Evolutionary conservation across 129 eudicot species (phyloP), one percentile per base, ranked within the genome.

Genomic region (Artemisia annua): DNA sequence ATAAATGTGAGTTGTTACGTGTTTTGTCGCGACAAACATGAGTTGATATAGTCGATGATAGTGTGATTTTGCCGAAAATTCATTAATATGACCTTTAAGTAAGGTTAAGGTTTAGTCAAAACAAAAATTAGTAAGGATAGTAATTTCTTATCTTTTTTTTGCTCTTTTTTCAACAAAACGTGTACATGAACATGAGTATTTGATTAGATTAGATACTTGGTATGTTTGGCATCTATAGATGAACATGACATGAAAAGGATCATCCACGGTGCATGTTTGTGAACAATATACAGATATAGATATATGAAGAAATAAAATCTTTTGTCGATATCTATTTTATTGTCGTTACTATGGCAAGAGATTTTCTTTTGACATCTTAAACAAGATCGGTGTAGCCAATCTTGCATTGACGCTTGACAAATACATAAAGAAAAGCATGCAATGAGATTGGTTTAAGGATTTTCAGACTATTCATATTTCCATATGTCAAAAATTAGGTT

Each of bases 401-500:
- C 39, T 12, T 66, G 13, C 55, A 18, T 66, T 53, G 63, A 35
- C 63, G 12, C 15, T 70, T 73, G 70, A 62, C 70, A 48, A 51
- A 62, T 44, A 72, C 49, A 28, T 48, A 60, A 74, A 64, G 71
- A 63, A 63, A 54, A 74, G 20, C 51, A 63, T 74, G 78, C 64
- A 7, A 74, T 30, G 78, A 64, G 64, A 74, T 73, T 32, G 71
- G 19, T 63, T 55, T 74, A 13, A 66, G 49, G 71, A 74, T 50
- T 24, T 7, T 74, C 52, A 71, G 0, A 30, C 35, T 30, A 30
- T 30, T 26, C 32, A 52, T 69, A 69, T 32, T 56, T 11, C 65
- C 13, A 54, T 54, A n/a, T 30, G 74, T 73, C 70, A 79, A 79
- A 73, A 54, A 67, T 56, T 79, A 65, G 74, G 83, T 57, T 72